Evolutionary conservation across 805 yeast genomes (phyloP), one percentile per base, ranked within the genome.

Genomic region (Saccharomycopsis sp.): DNA sequence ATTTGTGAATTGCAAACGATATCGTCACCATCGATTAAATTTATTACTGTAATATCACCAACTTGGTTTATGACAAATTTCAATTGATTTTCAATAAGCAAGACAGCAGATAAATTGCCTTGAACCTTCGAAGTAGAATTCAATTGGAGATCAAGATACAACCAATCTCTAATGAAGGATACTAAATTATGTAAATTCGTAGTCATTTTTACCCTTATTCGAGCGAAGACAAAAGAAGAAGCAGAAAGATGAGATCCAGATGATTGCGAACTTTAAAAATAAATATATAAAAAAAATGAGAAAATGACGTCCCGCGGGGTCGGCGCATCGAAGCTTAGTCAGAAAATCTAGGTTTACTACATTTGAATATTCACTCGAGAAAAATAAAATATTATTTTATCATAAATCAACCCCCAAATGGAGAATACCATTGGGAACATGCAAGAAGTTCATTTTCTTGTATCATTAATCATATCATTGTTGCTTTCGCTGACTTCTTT

Each of bases 151-250:
- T 14, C 34, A 9, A 23, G 14, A 38, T 27, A 44, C 7, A 45
- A 26, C 51, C 51, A 48, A 32, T 48, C 51, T 29, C 46, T 35
- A 23, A 47, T 44, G 4, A 27, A 16, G 17, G 14, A 23, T 3
- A 19, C 14, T 19, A 40, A 33, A 17, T 26, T 33, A 4, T 33
- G 11, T 11, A 40, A 21, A 13, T 4, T 7, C 9, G 29, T 22
- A 8, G 17, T 9, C 40, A 36, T 36, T n/a, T 34, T 34, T 4
- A n/a, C n/a, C n/a, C n/a, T n/a, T n/a, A n/a, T n/a, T n/a, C n/a
- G n/a, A n/a, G n/a, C n/a, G n/a, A 27, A n/a, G 31, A 27, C 11
- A 11, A n/a, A n/a, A 27, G 31, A 27, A 27, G 31, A 11, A n/a
- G 31, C 31, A n/a, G n/a, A 11, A n/a, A 27, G 31, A 27, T 27